Evolutionary conservation across 2,329 filamentous ascomycete genomes (phyloP).

Genomic region (Endocalyx cinctus): DNA sequence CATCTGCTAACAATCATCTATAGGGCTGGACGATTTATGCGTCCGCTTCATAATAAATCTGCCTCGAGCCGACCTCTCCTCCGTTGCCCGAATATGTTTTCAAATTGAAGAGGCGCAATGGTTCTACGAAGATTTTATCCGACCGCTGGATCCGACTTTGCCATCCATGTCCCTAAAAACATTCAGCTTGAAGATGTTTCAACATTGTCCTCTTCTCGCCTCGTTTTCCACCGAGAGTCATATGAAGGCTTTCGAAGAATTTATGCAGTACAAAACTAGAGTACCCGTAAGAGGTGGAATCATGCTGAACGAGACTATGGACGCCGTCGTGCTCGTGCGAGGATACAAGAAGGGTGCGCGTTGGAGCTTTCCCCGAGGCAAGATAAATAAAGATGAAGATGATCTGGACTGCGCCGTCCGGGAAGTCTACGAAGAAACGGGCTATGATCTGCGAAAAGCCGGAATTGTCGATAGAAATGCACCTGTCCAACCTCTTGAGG

Average conservation of each 20-base stretch:
- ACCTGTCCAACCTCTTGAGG: slow-evolving; percentile 77
- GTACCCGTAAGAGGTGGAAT: slow-evolving; percentile 94
- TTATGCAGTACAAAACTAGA: slow-evolving; percentile 88
- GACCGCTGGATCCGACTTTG: slow-evolving; percentile 77
- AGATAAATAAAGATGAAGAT: slow-evolving; percentile 96
- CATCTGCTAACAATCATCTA: slow-evolving; percentile 11
- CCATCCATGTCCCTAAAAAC: slow-evolving; percentile 79
- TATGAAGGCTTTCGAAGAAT: slow-evolving; percentile 81
- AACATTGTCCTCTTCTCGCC: slow-evolving; percentile 85
- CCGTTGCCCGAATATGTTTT: slow-evolving; percentile 92
- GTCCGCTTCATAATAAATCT: slow-evolving; percentile 98
- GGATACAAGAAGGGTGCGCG: slow-evolving; percentile 96
- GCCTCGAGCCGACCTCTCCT: slow-evolving; percentile 82
- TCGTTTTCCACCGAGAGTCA: slow-evolving; percentile 74
- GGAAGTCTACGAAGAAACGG: slow-evolving; percentile 95
- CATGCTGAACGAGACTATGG: slow-evolving; percentile 89
- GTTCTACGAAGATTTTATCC: slow-evolving; percentile 99
- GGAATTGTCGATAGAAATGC: slow-evolving; percentile 70
- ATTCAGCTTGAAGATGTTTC: slow-evolving; percentile 88
- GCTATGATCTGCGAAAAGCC: slow-evolving; percentile 73
- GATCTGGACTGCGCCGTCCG: slow-evolving; percentile 90
- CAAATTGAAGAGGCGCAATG: slow-evolving; percentile 99
- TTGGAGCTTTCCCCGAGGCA: slow-evolving; percentile 95
- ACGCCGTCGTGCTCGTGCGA: slow-evolving; percentile 87
- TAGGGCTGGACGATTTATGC: slow-evolving; percentile 95